A percentile compares a stretch with the other conserved stretches of the same genome.
Conservation (phyloP, 2,329 filamentous ascomycete genomes). For the Fusarium sulawesiense region DNA sequence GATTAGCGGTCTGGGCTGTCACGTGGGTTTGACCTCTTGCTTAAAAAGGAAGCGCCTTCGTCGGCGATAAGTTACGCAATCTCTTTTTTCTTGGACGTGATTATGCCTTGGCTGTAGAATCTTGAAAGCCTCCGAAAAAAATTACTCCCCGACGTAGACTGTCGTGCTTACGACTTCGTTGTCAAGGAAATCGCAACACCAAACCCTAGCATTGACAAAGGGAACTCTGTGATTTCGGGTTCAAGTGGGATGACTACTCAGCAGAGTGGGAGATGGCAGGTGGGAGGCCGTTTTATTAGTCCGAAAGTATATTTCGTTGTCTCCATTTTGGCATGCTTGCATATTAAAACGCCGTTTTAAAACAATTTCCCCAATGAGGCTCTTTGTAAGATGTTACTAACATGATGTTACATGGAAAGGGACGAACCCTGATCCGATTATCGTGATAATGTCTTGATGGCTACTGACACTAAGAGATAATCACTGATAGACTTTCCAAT, state of each 20-base stretch:
- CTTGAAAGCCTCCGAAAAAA: not conserved
- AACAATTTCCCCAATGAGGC: not conserved
- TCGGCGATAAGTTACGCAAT: not conserved
- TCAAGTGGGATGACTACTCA: not conserved
- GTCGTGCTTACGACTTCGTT: not conserved
- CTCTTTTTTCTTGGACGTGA: not conserved
- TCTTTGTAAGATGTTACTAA: conserved; percentile 1
- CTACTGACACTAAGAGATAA: no score
- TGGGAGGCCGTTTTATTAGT: not conserved
- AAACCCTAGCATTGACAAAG: not conserved
- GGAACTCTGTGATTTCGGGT: not conserved
- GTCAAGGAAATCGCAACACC: not conserved
- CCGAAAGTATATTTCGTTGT: not conserved
- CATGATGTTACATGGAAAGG: not conserved
- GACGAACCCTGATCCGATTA: not conserved
- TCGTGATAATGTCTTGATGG: fast-evolving
- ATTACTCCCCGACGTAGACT: no score
- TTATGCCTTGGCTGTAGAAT: not conserved
- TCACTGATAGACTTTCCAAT: no score
- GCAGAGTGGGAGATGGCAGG: not conserved
- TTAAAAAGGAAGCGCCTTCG: not conserved
- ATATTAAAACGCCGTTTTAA: not conserved
- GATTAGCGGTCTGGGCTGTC: not conserved
- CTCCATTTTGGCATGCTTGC: not conserved
- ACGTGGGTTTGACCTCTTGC: not conserved